Conservation (phyloP, 441 rosid genomes). For the Raphanus hybrid region DNA sequence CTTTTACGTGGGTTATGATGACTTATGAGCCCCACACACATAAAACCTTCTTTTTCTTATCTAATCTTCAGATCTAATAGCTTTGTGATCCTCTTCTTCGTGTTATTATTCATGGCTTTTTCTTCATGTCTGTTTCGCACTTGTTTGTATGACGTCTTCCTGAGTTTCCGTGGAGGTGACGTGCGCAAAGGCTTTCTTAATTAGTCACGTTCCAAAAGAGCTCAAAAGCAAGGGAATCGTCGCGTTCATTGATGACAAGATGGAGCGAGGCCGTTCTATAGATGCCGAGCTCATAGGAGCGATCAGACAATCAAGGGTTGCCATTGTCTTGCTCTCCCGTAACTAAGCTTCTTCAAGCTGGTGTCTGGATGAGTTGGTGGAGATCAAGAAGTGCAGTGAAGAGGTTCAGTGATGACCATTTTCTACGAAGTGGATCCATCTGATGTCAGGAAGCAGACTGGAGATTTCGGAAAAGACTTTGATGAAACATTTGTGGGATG, state of each 20-base stretch:
- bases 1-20: too few species aligned
- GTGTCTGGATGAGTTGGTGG: background rate
- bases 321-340: background rate
- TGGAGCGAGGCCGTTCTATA: background rate
- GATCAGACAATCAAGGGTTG: background rate
- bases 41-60: too few species aligned
- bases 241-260: background rate
- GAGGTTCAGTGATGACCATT: background rate
- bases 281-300: background rate
- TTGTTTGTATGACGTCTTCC: too few species aligned
- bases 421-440: background rate
- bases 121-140: too few species aligned
- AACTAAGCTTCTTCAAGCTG: background rate
- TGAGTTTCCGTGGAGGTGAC: background rate
- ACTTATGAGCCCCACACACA: too few species aligned
- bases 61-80: too few species aligned
- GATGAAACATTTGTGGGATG: too few species aligned
- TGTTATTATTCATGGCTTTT: too few species aligned
- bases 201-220: background rate
- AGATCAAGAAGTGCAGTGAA: background rate
- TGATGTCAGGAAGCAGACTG: background rate
- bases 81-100: too few species aligned
- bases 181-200: background rate
- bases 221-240: background rate
- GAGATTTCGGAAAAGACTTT: too few species aligned